Conservation (phyloP, 176 grass and related monocot genomes). For the Aechmea fasciata region DNA sequence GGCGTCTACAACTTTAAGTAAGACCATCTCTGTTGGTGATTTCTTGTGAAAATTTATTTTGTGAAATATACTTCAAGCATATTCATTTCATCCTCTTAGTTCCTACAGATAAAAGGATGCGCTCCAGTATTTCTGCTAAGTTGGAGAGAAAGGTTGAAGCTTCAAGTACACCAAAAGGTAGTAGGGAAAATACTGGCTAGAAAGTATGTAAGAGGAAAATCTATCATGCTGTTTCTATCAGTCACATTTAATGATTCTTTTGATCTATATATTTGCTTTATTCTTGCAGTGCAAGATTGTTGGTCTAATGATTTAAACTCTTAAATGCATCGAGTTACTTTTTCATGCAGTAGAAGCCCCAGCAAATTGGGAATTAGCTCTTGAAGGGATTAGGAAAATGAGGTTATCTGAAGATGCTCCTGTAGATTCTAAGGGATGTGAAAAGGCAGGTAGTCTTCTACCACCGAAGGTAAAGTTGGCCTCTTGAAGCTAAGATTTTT, state of each 20-base stretch:
- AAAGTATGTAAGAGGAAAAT: neutral
- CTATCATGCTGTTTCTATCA: slow-evolving; percentile 1
- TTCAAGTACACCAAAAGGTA: slow-evolving; percentile 46
- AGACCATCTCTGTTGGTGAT: slow-evolving; percentile 6
- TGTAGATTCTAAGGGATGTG: slow-evolving; percentile 88
- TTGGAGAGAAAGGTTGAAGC: slow-evolving; percentile 33
- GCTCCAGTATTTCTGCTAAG: slow-evolving; percentile 26
- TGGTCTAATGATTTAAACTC: slow-evolving; percentile 1
- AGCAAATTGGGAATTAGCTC: slow-evolving; percentile 67
- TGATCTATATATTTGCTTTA: no score
- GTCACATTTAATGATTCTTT: no score
- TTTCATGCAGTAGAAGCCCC: slow-evolving; percentile 33
- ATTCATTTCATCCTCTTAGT: neutral
- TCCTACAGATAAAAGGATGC: slow-evolving; percentile 11
- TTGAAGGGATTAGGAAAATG: slow-evolving; percentile 85
- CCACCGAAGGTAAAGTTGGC: slow-evolving; percentile 62
- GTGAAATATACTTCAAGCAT: no score
- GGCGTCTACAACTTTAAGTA: slow-evolving; percentile 24
- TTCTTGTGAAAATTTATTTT: slow-evolving; percentile 5
- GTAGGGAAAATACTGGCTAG: neutral
- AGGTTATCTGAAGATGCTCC: slow-evolving; percentile 64
- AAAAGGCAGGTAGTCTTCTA: slow-evolving; percentile 77
- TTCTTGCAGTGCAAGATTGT: neutral
- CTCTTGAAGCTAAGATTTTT: neutral
- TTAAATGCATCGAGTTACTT: neutral